Base-by-base conservation (phyloP, 495 filamentous ascomycete genomes). In the Penicillium simplicissimum region DNA sequence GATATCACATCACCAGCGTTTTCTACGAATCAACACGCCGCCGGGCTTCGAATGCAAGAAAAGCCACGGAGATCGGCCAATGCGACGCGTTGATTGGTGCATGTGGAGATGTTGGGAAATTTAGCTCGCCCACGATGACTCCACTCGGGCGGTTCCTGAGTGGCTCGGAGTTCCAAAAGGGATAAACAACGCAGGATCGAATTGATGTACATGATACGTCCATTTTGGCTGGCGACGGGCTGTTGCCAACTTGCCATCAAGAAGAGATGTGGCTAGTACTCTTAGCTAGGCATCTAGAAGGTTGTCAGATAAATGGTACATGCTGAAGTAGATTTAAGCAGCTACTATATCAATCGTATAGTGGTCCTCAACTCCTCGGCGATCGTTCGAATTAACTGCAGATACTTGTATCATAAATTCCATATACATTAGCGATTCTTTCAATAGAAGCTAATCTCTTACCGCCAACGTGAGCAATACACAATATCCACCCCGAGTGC, bases 101-200 rank as follows among this genome's bases (percentile, higher is more conserved):
- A 15, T 34, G 54, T 56, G 54, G 55, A 33, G 19, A 13, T 37
- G 51, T 31, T 25, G 51, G 51, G 51, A 36, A 23, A 36, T 53
- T 36, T 34, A 53, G 51, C 33, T 53, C 33, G 33, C 3, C 51
- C n/a, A 23, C 4, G 31, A 33, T 14, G 47, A 11, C 63, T 66
- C 66, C 66, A 68, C 66, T 36, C 28, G 19, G 57, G 66, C 66
- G 66, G 59, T 55, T 65, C 59, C 8, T 21, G 9, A 42, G 40
- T 42, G 40, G 40, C 8, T 19, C n/a, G 7, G 5, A 19, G 28
- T 31, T 31, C 28, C 28, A 31, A 31, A 31, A 4, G 28, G 40
- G n/a, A 42, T 42, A 42, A 42, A 15, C 4, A 14, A 14, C 4
- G 11, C 37, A 14, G 38, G 1, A 42, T 42, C 38, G 38, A 42